Percentiles rank a stretch among this genome's conserved stretches.
phyloP scores from a whole-genome alignment of 106 monocot species.

The Amphibolis antarctica region DNA sequence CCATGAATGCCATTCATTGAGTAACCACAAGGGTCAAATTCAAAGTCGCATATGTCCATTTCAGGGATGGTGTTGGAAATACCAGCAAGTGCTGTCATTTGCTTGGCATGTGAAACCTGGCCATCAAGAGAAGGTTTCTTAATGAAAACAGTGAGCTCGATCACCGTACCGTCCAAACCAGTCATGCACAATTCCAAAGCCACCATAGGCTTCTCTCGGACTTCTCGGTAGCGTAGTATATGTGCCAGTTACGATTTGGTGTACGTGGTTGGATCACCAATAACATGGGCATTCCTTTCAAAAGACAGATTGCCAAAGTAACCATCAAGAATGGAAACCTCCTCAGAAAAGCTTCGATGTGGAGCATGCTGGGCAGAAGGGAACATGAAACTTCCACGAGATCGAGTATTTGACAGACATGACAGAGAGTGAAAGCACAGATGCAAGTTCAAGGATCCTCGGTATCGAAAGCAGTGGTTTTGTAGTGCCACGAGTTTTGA shows the following conservation, averaged over 20 bases:
- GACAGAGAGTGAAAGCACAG: conserved; percentile 38
- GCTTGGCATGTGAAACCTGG: conserved; percentile 26
- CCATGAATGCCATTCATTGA: conserved; percentile 68
- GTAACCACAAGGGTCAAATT: conserved; percentile 86
- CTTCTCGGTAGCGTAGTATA: conserved; percentile 18
- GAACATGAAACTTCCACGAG: conserved; percentile 82
- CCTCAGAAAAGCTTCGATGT: conserved; percentile 73
- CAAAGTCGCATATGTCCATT: conserved; percentile 91
- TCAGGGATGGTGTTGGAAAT: conserved; percentile 67
- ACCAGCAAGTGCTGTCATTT: conserved; percentile 66
- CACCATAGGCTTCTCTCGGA: conserved; percentile 13
- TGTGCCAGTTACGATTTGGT: conserved; percentile 24
- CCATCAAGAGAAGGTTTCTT: conserved; percentile 33
- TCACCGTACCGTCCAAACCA: conserved; percentile 12
- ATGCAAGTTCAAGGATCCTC: conserved; percentile 51
- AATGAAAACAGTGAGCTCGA: conserved; percentile 17
- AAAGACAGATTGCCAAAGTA: conserved; percentile 59
- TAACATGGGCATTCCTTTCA: conserved; percentile 27
- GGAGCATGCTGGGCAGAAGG: conserved; percentile 75
- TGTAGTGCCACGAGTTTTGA: conserved; percentile 96
- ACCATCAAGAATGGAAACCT: conserved; percentile 49
- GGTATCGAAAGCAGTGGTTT: conserved; percentile 72
- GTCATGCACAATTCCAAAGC: conserved; percentile 36
- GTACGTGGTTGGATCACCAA: conserved; percentile 6
- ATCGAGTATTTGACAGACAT: conserved; percentile 71